Conservation (phyloP, 2,329 filamentous ascomycete genomes). For the Claviceps sorghi region DNA sequence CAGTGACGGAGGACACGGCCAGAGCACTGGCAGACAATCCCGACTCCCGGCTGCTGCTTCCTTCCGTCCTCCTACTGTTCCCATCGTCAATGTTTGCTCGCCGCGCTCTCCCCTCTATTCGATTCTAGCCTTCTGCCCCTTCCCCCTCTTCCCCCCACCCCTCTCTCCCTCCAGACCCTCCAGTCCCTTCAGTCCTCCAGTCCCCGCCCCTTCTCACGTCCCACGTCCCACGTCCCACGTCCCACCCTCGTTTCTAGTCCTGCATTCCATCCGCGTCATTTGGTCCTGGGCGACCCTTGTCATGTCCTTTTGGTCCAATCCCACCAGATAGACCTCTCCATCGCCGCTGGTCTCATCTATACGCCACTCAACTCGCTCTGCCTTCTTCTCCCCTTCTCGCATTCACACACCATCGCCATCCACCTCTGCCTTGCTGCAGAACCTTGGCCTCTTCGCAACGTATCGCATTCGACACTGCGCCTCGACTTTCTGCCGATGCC, state of each 20-base stretch:
- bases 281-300: conserved; percentile 1
- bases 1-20: too few relatives aligned
- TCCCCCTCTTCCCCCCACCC: background rate
- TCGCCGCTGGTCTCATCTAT: background rate
- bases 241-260: conserved; percentile 2
- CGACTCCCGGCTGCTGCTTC: background rate
- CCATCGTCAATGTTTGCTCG: background rate
- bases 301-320: conserved; percentile 2
- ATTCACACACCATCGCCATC: conserved; percentile 2
- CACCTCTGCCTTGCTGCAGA: conserved; percentile 3
- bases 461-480: background rate
- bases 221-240: background rate
- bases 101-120: background rate
- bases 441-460: background rate
- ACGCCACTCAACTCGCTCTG: conserved; percentile 1
- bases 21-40: too few relatives aligned
- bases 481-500: background rate
- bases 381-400: background rate
- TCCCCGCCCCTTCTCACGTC: background rate
- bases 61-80: background rate
- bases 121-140: too few relatives aligned
- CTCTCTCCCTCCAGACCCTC: background rate
- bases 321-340: background rate
- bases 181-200: background rate
- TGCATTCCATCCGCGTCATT: conserved; percentile 4